phyloP scores from a whole-genome alignment of 177 flowering plant genomes.

The Vitis hybrid region DNA sequence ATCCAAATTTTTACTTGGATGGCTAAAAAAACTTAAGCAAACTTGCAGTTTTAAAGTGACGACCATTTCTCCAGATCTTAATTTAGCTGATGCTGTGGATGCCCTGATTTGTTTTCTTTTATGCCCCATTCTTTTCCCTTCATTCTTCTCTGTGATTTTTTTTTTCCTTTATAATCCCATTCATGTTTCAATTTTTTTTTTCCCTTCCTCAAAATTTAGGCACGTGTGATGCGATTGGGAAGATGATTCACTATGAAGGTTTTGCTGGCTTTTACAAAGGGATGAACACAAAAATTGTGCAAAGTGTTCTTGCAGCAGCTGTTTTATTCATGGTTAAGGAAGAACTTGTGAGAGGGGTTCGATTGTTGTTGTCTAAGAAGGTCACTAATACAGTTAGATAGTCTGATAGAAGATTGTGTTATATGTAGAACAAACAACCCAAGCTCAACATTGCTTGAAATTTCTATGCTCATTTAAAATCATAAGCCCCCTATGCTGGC shows the following conservation, averaged over 20 bases:
- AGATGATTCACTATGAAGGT: constrained; percentile 88
- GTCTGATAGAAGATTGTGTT: neutral
- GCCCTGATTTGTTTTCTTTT: neutral
- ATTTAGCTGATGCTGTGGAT: too few relatives aligned
- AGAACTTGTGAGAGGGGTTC: constrained; percentile 71
- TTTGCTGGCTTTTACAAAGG: constrained; percentile 81
- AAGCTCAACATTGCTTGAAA: neutral
- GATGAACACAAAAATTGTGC: constrained; percentile 89
- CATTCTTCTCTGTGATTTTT: too few relatives aligned
- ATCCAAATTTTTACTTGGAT: too few relatives aligned
- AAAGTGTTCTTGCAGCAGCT: constrained; percentile 94
- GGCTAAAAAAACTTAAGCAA: too few relatives aligned
- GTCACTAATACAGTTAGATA: constrained; percentile 23
- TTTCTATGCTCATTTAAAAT: neutral
- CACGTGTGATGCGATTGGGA: constrained; percentile 73
- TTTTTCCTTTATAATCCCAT: neutral
- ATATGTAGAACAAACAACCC: neutral
- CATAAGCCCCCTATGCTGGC: neutral
- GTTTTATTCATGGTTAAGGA: constrained; percentile 91
- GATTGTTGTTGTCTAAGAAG: constrained; percentile 41
- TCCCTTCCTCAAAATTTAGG: constrained; percentile 38
- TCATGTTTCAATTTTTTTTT: neutral
- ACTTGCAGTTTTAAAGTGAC: neutral
- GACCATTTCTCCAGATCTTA: too few relatives aligned
- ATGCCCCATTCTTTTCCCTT: neutral